Conservation (phyloP, 2,329 filamentous ascomycete species). For the Sporothrix dimorphospora region DNA sequence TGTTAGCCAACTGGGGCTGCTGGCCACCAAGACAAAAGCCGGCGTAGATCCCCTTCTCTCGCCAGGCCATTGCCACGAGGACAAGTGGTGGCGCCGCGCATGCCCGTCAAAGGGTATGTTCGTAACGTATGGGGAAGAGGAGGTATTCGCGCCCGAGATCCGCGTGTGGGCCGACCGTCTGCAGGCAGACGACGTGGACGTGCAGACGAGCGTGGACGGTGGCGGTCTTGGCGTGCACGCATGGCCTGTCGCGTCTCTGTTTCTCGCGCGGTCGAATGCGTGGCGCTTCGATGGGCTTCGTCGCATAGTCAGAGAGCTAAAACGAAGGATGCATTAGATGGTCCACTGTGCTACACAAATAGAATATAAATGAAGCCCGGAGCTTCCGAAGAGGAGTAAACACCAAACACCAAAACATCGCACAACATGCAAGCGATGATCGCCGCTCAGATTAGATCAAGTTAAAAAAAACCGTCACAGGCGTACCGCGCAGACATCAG, state of each 20-base stretch:
- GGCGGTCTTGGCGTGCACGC: constrained; percentile 62
- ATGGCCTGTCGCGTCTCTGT: constrained; percentile 75
- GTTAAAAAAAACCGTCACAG: constrained; percentile 54
- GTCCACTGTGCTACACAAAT: constrained; percentile 26
- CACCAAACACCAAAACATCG: background rate
- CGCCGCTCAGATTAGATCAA: constrained; percentile 68
- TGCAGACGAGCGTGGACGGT: constrained; percentile 41
- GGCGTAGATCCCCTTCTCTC: background rate
- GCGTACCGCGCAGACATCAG: constrained; percentile 46
- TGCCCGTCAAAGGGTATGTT: constrained; percentile 69
- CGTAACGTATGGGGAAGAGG: constrained; percentile 74
- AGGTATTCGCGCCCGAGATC: constrained; percentile 79
- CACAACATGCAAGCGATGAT: constrained; percentile 31
- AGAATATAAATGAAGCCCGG: constrained; percentile 32
- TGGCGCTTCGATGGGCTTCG: constrained; percentile 55
- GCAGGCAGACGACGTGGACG: constrained; percentile 37
- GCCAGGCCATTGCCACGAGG: constrained; percentile 4
- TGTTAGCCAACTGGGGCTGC: constrained; percentile 44
- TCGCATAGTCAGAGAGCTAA: constrained; percentile 43
- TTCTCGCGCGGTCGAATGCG: constrained; percentile 54
- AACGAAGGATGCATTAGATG: constrained; percentile 37
- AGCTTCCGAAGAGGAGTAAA: background rate
- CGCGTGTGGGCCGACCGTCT: constrained; percentile 56
- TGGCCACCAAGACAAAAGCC: background rate
- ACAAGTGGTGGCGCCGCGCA: constrained; percentile 50